Conservation (phyloP, 2,329 filamentous ascomycete species). For the Shiraia sp. region DNA sequence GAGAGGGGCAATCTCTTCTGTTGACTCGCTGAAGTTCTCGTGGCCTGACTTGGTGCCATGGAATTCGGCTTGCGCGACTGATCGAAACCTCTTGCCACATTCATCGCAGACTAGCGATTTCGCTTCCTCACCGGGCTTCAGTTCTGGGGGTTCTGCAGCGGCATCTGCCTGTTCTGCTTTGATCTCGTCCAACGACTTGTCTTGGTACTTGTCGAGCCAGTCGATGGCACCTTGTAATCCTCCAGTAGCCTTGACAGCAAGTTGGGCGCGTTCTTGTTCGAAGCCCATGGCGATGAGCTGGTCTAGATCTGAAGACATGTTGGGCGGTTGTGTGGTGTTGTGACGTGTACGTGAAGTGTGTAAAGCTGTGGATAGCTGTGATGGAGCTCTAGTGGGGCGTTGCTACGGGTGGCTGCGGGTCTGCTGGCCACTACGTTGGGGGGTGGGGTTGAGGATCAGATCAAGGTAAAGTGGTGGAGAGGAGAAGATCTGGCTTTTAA, state of each 20-base stretch:
- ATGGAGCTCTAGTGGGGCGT: neutral
- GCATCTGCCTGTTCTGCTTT: slow-evolving; percentile 52
- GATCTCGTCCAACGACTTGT: slow-evolving; percentile 83
- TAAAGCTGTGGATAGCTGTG: slow-evolving; percentile 2
- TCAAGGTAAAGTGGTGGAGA: slow-evolving; percentile 8
- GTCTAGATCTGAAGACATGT: slow-evolving; percentile 60
- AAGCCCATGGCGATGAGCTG: slow-evolving; percentile 74
- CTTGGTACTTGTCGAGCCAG: slow-evolving; percentile 92
- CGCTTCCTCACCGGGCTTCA: slow-evolving; percentile 72
- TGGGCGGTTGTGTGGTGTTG: slow-evolving; percentile 17
- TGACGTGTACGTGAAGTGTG: slow-evolving; percentile 3
- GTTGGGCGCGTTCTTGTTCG: slow-evolving; percentile 75
- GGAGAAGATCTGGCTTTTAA: slow-evolving; percentile 2
- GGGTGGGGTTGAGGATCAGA: neutral
- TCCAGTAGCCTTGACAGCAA: slow-evolving; percentile 83
- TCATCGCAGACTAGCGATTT: slow-evolving; percentile 91
- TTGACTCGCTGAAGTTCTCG: slow-evolving; percentile 88
- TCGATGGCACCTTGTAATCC: slow-evolving; percentile 85
- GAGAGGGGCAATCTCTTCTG: slow-evolving; percentile 85
- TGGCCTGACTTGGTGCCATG: slow-evolving; percentile 92
- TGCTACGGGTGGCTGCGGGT: slow-evolving; percentile 4
- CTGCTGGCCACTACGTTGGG: slow-evolving; percentile 1
- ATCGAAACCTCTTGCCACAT: slow-evolving; percentile 88
- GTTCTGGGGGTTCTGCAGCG: slow-evolving; percentile 60
- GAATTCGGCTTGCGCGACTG: slow-evolving; percentile 79